Evolutionary conservation across 192 early-diverging fungal genomes (phyloP).

Genomic region (Linderina pennispora): DNA sequence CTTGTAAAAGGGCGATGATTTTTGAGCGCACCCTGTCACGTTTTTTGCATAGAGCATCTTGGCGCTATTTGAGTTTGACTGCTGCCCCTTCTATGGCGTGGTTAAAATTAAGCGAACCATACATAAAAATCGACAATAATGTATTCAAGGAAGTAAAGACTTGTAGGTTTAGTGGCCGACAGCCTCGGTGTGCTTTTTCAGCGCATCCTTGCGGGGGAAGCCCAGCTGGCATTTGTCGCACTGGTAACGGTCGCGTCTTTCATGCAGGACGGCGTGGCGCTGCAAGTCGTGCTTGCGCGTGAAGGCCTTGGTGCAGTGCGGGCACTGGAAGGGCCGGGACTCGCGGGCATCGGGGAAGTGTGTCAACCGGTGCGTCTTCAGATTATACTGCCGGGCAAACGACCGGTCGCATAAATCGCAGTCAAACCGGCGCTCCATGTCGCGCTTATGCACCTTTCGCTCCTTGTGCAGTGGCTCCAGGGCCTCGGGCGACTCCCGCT

Average conservation of each 20-base stretch:
- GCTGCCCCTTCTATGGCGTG: too few species aligned
- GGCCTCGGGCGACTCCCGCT: slow-evolving; percentile 1
- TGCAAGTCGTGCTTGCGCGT: slow-evolving; percentile 71
- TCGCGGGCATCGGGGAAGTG: slow-evolving; percentile 51
- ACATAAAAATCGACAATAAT: too few species aligned
- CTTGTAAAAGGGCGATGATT: too few species aligned
- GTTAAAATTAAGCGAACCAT: too few species aligned
- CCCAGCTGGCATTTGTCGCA: slow-evolving; percentile 40
- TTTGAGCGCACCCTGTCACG: too few species aligned
- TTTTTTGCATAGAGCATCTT: too few species aligned
- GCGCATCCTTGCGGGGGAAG: slow-evolving; percentile 47
- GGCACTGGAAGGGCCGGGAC: slow-evolving; percentile 54
- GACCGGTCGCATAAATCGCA: slow-evolving; percentile 58
- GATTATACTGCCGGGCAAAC: slow-evolving; percentile 78
- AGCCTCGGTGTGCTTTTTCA: slow-evolving; percentile 28
- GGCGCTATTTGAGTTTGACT: too few species aligned
- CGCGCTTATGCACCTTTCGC: slow-evolving; percentile 47
- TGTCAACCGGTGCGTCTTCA: slow-evolving; percentile 68
- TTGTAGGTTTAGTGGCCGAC: background rate
- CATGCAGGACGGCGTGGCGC: slow-evolving; percentile 58
- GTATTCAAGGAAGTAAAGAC: too few species aligned
- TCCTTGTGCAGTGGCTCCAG: too few species aligned
- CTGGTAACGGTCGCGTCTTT: slow-evolving; percentile 41
- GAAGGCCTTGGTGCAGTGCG: slow-evolving; percentile 60
- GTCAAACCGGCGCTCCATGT: slow-evolving; percentile 44